These are phyloP conservation scores for Talaromyces liani DNA, from an alignment of 495 filamentous ascomycete genomes.

Conservation along the genomic window DNA sequence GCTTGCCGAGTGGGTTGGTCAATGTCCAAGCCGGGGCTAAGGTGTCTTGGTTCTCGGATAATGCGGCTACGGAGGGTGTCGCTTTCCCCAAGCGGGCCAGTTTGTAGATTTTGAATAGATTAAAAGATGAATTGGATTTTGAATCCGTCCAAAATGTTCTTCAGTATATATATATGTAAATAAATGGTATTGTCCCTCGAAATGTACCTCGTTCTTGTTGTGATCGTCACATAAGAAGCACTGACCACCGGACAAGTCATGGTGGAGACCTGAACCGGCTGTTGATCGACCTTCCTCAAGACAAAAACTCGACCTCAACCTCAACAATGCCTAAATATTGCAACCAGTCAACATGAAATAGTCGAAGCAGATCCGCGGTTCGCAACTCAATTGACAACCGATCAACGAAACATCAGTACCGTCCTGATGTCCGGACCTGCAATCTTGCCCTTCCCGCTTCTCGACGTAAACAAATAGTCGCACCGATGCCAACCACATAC, in stretches of 20 bases:
- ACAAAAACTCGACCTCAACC: neutral
- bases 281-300: neutral
- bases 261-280: neutral
- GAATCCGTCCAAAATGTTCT: neutral
- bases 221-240: neutral
- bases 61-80: slow-evolving; percentile 73
- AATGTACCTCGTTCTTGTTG: neutral
- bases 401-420: neutral
- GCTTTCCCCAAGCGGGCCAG: slow-evolving; percentile 65
- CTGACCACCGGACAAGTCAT: neutral
- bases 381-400: neutral
- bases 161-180: neutral
- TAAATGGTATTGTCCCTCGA: neutral
- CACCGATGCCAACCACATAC: slow-evolving; percentile 1
- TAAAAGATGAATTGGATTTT: neutral
- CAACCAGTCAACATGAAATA: neutral
- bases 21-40: slow-evolving; percentile 76
- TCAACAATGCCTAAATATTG: neutral
- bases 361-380: neutral
- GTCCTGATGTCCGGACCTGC: neutral
- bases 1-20: slow-evolving; percentile 76
- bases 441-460: neutral
- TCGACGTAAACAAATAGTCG: neutral
- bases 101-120: slow-evolving; percentile 23
- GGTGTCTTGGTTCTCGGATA: slow-evolving; percentile 92